A percentile compares a stretch with the other conserved stretches of the same genome.
Conservation (phyloP, 2,329 filamentous ascomycete species). For the Tolypocladium tundrense region DNA sequence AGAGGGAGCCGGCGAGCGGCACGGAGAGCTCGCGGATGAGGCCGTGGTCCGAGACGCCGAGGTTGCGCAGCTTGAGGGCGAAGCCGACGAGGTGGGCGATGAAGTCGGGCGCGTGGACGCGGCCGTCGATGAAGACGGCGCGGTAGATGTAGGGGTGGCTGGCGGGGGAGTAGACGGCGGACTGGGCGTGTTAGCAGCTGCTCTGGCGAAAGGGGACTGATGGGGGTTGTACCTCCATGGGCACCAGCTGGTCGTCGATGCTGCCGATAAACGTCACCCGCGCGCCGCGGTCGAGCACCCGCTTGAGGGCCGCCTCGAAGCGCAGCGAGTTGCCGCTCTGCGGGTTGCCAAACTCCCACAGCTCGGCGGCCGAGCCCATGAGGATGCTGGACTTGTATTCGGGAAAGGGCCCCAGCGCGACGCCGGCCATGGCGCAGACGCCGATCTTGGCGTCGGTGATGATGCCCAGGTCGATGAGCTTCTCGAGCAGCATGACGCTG, state of each 20-base stretch:
- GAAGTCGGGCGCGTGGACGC: slow-evolving; percentile 87
- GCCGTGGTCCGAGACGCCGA: slow-evolving; percentile 87
- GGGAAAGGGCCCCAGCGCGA: slow-evolving; percentile 85
- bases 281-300: slow-evolving; percentile 67
- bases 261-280: slow-evolving; percentile 83
- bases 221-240: slow-evolving; percentile 57
- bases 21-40: slow-evolving; percentile 82
- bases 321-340: slow-evolving; percentile 73
- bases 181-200: slow-evolving; percentile 32
- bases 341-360: slow-evolving; percentile 86
- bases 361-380: slow-evolving; percentile 81
- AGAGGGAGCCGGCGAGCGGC: slow-evolving; percentile 82
- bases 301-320: slow-evolving; percentile 66
- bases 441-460: slow-evolving; percentile 69
- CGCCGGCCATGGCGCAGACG: slow-evolving; percentile 81
- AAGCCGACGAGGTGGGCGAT: slow-evolving; percentile 89
- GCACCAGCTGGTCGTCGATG: slow-evolving; percentile 94
- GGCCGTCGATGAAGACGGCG: slow-evolving; percentile 90
- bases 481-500: slow-evolving; percentile 82
- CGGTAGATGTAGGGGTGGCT: slow-evolving; percentile 89
- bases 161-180: slow-evolving; percentile 75
- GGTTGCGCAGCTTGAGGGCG: slow-evolving; percentile 83
- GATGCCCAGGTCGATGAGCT: slow-evolving; percentile 83
- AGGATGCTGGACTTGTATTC: slow-evolving; percentile 86
- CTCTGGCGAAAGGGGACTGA: background rate